These are phyloP conservation scores for Cladorrhinum sp. DNA, from an alignment of 2,329 filamentous ascomycete genomes.

Conservation along the genomic window DNA sequence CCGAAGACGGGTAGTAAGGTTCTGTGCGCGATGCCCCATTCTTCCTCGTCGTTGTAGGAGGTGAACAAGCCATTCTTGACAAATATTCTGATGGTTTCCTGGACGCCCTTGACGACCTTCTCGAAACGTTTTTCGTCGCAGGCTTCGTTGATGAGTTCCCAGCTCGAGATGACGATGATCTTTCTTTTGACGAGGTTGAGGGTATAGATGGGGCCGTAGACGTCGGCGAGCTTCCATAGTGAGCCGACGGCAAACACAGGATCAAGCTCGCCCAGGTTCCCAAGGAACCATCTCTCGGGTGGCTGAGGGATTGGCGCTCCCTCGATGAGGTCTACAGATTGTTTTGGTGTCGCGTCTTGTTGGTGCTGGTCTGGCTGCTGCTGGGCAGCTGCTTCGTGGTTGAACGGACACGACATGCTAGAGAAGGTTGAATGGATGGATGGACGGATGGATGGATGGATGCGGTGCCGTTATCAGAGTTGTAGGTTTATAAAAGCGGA, in stretches of 20 bases:
- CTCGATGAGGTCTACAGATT: constrained; percentile 1
- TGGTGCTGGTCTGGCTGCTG: not conserved
- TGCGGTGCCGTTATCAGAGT: too few relatives aligned
- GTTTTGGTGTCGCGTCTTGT: not conserved
- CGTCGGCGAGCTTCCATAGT: constrained; percentile 22
- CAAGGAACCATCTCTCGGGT: constrained; percentile 22
- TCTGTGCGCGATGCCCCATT: constrained; percentile 23
- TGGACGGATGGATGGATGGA: not conserved
- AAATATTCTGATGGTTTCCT: constrained; percentile 15
- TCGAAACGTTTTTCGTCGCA: constrained; percentile 28
- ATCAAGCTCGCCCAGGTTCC: constrained; percentile 28
- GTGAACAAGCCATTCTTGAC: constrained; percentile 22
- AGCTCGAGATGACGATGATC: constrained; percentile 48
- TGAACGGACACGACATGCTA: constrained; percentile 18
- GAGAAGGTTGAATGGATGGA: not conserved
- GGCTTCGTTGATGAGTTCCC: constrained; percentile 38
- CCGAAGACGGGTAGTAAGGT: constrained; percentile 21
- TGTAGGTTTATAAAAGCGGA: not conserved
- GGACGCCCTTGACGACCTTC: constrained; percentile 18
- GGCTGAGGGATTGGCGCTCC: constrained; percentile 23
- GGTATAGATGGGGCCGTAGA: constrained; percentile 23
- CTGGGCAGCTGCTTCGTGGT: constrained; percentile 1
- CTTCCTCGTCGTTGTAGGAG: constrained; percentile 21
- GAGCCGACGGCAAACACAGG: constrained; percentile 19
- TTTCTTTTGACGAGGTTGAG: constrained; percentile 28